Conservation (phyloP, 805 yeast genomes). For the Jamesozyma spencerorum region DNA sequence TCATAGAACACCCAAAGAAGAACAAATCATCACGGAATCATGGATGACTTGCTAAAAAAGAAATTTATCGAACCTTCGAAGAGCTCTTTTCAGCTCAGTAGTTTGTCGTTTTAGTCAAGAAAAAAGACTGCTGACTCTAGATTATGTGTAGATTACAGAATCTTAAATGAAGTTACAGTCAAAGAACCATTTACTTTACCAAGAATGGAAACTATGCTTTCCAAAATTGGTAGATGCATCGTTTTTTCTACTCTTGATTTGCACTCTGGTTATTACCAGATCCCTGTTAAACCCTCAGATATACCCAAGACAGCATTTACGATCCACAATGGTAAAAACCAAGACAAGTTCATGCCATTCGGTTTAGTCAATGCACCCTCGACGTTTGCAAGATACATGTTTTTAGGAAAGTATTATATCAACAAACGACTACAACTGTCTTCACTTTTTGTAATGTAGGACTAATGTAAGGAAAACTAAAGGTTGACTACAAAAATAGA, state of each 20-base stretch:
- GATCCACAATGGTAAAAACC: slow-evolving; percentile 1
- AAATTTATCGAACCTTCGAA: neutral
- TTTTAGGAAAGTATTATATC: too few species aligned
- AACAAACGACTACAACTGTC: too few species aligned
- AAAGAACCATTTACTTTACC: slow-evolving; percentile 9
- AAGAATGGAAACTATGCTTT: slow-evolving; percentile 2
- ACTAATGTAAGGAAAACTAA: too few species aligned
- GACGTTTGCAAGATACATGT: neutral
- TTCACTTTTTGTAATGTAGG: too few species aligned
- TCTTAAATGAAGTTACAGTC: slow-evolving; percentile 6
- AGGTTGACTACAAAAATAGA: too few species aligned
- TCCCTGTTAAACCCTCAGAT: neutral
- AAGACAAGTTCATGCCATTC: slow-evolving; percentile 4
- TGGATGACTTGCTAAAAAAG: neutral
- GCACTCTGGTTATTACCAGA: neutral
- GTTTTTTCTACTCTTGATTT: neutral
- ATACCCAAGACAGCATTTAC: slow-evolving; percentile 3
- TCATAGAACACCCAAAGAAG: neutral
- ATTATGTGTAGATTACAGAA: slow-evolving; percentile 9
- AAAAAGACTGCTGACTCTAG: slow-evolving; percentile 8
- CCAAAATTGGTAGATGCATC: neutral
- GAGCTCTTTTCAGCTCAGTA: too few species aligned
- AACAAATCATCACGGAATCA: neutral
- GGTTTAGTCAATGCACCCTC: slow-evolving; percentile 3
- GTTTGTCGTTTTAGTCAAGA: slow-evolving; percentile 11